Evolutionary conservation across 1,139 yeast genomes (phyloP), one percentile per base, ranked within the genome.

Genomic region (Barnettozyma hawaiiensis): DNA sequence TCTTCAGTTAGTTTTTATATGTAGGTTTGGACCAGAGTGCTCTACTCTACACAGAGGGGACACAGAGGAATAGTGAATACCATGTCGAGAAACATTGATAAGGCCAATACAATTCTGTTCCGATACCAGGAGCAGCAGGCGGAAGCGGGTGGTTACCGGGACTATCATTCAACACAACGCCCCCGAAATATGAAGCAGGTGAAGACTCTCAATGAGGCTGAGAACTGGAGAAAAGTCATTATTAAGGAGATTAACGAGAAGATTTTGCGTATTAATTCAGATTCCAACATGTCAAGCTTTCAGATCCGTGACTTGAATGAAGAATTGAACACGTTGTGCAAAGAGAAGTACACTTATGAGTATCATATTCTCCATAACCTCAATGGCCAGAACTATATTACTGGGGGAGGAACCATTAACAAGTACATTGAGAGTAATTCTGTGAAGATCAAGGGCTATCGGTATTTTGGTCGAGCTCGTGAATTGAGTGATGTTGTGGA

Each of bases 401-500:
- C 31, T 16, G 51, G 55, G 35, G 58, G 52, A 40, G 57, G 61
- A 12, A 36, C 33, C 8, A 31, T 37, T 8, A 37, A 40, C 22
- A 44, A 38, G 27, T 42, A 42, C 28, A 42, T 42, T 22, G 45
- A 42, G 8, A 54, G 49, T 24, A 48, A 35, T 31, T 48, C 45
- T 18, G 45, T 46, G 36, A 49, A 38, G 47, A 48, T 49, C 18
- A 49, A 49, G 35, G 58, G 56, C 6, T 51, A 40, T 54, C 64
- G 85, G 49, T 89, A 85, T 60, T 89, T 78, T 63, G 97, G 97
- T 0, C 64, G 96, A 39, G 96, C 96, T 0, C 71, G 77, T 42
- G 94, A 86, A 37, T 63, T 89, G 12, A 85, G 90, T 0, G 96
- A 86, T 51, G 90, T 83, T 4, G 73, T 76, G 47, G 73, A 75